Evolutionary conservation across 352 stramenopile species (phyloP).

Genomic region (Pythium rishiriense): DNA sequence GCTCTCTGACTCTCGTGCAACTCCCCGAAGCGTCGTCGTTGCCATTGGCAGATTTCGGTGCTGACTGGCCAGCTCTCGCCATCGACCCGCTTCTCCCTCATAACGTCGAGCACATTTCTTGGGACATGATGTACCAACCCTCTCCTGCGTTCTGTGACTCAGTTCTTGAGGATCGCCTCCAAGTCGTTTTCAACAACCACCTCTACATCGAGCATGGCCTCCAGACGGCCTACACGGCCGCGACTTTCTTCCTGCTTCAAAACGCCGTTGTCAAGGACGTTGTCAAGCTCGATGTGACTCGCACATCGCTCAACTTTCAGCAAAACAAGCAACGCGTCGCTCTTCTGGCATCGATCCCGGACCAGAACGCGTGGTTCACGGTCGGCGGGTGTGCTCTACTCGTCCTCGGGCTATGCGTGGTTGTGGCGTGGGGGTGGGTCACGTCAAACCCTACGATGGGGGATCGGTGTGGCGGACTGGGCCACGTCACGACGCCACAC

Average conservation of each 20-base stretch:
- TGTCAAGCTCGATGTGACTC: neutral
- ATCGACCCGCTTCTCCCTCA: neutral
- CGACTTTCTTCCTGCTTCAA: constrained; percentile 5
- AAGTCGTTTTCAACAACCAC: neutral
- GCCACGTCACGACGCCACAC: neutral
- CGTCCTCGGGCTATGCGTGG: neutral
- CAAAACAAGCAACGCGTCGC: neutral
- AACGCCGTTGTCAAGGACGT: neutral
- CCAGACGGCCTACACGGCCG: constrained; percentile 4
- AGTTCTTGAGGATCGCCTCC: neutral
- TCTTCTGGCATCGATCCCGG: neutral
- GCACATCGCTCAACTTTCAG: neutral
- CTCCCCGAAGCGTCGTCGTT: neutral
- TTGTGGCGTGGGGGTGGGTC: neutral
- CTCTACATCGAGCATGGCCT: neutral
- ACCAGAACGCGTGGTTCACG: neutral
- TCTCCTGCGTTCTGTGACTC: neutral
- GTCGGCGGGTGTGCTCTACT: neutral
- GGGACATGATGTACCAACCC: neutral
- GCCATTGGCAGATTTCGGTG: neutral
- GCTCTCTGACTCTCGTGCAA: neutral
- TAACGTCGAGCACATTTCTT: neutral
- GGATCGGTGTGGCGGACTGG: neutral
- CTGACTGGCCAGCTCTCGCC: too few relatives aligned
- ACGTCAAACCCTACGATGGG: neutral